These are phyloP conservation scores for Spencermartinsiella europaea DNA, from an alignment of 805 yeast genomes.

Conservation along the genomic window DNA sequence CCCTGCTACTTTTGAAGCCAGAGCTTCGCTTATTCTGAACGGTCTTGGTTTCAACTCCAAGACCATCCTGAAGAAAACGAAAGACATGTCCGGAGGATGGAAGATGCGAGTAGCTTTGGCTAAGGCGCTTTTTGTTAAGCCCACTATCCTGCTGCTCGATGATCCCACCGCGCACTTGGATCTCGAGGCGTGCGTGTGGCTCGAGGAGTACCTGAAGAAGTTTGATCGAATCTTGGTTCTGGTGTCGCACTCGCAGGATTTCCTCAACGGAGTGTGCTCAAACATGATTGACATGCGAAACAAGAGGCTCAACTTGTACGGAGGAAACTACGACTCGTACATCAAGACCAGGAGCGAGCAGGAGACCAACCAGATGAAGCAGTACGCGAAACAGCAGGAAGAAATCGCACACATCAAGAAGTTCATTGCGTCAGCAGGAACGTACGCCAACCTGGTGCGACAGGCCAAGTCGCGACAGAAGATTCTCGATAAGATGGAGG, in stretches of 20 bases:
- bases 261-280: slow-evolving; percentile 97
- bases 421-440: slow-evolving; percentile 99
- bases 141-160: slow-evolving; percentile 88
- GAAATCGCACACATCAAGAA: slow-evolving; percentile 97
- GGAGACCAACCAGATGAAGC: slow-evolving; percentile 98
- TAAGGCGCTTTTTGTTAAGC: slow-evolving; percentile 96
- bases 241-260: slow-evolving; percentile 98
- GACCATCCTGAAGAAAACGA: slow-evolving; percentile 89
- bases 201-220: slow-evolving; percentile 93
- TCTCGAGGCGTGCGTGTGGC: slow-evolving; percentile 99
- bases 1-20: slow-evolving; percentile 89
- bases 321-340: slow-evolving; percentile 98
- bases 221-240: slow-evolving; percentile 90
- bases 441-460: slow-evolving; percentile 96
- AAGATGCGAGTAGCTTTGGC: slow-evolving; percentile 99
- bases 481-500: slow-evolving; percentile 99
- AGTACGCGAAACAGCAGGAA: slow-evolving; percentile 95
- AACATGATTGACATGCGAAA: slow-evolving; percentile 97
- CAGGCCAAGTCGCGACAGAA: slow-evolving; percentile 99
- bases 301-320: slow-evolving; percentile 68
- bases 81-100: slow-evolving; percentile 99
- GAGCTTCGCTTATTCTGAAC: slow-evolving; percentile 91
- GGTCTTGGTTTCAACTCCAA: slow-evolving; percentile 93
- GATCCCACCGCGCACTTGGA: slow-evolving; percentile 99
- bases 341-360: slow-evolving; percentile 88